Base-by-base conservation (phyloP, 2,329 filamentous ascomycete species). In the Xylariaceae sp. region DNA sequence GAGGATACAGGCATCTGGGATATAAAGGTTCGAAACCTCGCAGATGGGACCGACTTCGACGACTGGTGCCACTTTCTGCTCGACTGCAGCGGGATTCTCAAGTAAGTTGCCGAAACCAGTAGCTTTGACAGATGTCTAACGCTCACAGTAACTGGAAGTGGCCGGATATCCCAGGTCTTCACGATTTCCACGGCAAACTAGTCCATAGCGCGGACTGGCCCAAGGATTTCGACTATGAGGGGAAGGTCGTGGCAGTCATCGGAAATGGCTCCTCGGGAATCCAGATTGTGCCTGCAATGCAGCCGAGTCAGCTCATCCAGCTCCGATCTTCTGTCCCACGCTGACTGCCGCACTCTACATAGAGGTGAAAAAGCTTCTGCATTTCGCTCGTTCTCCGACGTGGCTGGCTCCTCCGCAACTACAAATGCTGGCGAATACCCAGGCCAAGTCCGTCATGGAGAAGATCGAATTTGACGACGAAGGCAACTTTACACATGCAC, bases 141-240 rank as follows among this genome's bases (percentile, higher is more conserved):
- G 52, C 9, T 54, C 46, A 41, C 39, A 77, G 75, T 60, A 72
- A 76, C 54, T 78, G 75, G 71, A 77, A 72, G 53, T 79, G 75
- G 71, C 78, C 78, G 1, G 69, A 75, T 27, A 69, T 80, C 5
- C 63, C 73, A 1, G 73, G 72, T 1, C 60, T 79, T 2, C 56
- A 74, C 2, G 57, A 61, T 11, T 82, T 77, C 57, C 58, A 71
- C 39, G 78, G 79, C 7, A 61, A 71, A 1, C 55, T 79, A 7
- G 65, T 82, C 27, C 79, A 83, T 59, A 80, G 74, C 4, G 78
- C 78, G 1, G 66, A 66, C 14, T 83, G 79, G 78, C 75, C 76
- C 1, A 65, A 74, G 27, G 62, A 69, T 17, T 75, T 78, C 38
- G 71, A 78, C 44, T 70, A 72, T 48, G 60, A 67, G 14, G 72